phyloP scores from a whole-genome alignment of 805 yeast species.

The Metschnikowia kofuensis region DNA sequence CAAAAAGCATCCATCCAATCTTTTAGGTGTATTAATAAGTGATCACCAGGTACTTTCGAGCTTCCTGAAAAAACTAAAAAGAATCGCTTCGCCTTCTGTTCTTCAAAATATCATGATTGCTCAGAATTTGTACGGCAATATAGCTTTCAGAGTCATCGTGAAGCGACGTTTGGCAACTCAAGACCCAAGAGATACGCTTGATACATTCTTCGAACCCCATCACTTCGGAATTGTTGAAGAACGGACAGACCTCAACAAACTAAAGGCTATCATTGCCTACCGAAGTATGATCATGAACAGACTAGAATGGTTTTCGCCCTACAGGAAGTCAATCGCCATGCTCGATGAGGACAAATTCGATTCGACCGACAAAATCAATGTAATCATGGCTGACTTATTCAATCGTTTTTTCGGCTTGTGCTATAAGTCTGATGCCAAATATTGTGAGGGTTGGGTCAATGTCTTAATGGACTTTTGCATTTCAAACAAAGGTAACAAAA shows the following conservation, averaged over 20 bases:
- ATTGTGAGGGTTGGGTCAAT: constrained; percentile 13
- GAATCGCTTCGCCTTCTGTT: neutral
- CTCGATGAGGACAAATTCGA: constrained; percentile 3
- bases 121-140: constrained; percentile 9
- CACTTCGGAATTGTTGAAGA: neutral
- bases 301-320: constrained; percentile 10
- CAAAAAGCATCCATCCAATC: constrained; percentile 9
- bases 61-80: constrained; percentile 4
- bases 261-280: constrained; percentile 15
- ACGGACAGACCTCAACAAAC: constrained; percentile 1
- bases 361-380: constrained; percentile 4
- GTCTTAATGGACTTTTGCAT: constrained; percentile 7
- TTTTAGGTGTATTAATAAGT: constrained; percentile 8
- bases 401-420: constrained; percentile 16
- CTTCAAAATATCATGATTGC: constrained; percentile 10
- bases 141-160: constrained; percentile 9
- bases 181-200: constrained; percentile 4
- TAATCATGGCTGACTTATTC: constrained; percentile 10
- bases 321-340: constrained; percentile 7
- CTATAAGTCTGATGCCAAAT: constrained; percentile 10
- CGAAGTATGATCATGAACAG: constrained; percentile 12
- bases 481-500: neutral
- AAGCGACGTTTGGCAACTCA: constrained; percentile 2
- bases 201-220: constrained; percentile 12
- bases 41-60: constrained; percentile 5